Evolutionary conservation across 352 stramenopile species (phyloP).

Genomic region (Phytophthora constricta): DNA sequence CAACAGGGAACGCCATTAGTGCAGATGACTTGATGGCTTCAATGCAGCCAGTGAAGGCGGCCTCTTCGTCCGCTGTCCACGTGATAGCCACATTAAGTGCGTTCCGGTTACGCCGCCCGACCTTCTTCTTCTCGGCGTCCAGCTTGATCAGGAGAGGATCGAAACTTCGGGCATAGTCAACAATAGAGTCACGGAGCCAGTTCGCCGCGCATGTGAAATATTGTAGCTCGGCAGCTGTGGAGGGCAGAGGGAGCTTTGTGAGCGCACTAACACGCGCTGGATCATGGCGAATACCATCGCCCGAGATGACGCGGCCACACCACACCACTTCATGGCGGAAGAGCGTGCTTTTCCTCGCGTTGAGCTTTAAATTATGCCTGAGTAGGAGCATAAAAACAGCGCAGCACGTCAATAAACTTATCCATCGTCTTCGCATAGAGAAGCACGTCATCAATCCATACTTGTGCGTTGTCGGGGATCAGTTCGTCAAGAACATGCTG

Average conservation of each 20-base stretch:
- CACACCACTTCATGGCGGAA: constrained; percentile 19
- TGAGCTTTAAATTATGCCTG: constrained; percentile 26
- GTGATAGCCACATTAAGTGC: constrained; percentile 14
- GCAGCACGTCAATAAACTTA: constrained; percentile 18
- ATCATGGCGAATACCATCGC: constrained; percentile 18
- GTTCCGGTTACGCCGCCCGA: constrained; percentile 9
- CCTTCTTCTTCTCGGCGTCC: constrained; percentile 3
- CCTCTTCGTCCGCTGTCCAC: not conserved
- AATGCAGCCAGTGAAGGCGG: not conserved
- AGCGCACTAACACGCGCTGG: constrained; percentile 6
- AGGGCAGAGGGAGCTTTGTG: constrained; percentile 11
- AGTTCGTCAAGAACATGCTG: constrained; percentile 11
- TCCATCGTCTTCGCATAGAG: constrained; percentile 19
- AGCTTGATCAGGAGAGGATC: constrained; percentile 17
- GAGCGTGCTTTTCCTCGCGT: constrained; percentile 21
- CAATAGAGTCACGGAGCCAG: constrained; percentile 25
- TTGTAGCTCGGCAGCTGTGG: constrained; percentile 20
- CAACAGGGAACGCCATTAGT: constrained; percentile 8
- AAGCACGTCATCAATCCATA: constrained; percentile 37
- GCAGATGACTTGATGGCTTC: constrained; percentile 2
- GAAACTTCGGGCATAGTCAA: constrained; percentile 20
- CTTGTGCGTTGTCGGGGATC: constrained; percentile 18
- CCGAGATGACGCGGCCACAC: constrained; percentile 28
- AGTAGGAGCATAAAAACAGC: constrained; percentile 17
- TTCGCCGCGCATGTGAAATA: constrained; percentile 24